Evolutionary conservation across 2,329 filamentous ascomycete genomes (phyloP).

Genomic region (Phialocephala subalpina): DNA sequence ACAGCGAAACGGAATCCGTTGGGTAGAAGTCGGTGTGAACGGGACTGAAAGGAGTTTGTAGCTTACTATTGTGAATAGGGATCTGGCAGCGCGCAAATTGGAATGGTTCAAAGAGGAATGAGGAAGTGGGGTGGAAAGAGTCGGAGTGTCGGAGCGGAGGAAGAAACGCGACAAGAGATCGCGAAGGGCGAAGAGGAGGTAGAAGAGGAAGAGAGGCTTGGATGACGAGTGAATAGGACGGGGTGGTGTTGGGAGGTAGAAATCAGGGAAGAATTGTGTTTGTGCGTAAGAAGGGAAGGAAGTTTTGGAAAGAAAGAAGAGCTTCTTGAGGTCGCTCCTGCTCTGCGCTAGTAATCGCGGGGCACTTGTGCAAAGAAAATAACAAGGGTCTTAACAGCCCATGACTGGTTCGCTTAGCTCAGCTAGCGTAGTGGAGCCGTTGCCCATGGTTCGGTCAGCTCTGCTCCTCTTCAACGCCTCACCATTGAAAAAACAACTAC

Average conservation of each 20-base stretch:
- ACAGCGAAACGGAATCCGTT: background rate
- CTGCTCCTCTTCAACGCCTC: too few species aligned
- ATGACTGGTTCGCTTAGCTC: background rate
- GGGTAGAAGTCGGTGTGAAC: background rate
- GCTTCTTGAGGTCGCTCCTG: background rate
- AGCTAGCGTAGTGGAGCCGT: background rate
- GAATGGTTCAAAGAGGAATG: constrained; percentile 14
- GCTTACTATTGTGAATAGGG: constrained; percentile 3
- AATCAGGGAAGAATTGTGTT: constrained; percentile 24
- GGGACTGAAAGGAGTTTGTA: background rate
- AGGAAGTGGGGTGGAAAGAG: constrained; percentile 19
- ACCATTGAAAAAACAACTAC: too few species aligned
- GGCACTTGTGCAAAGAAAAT: background rate
- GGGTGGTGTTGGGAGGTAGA: constrained; percentile 30
- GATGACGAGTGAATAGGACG: constrained; percentile 23
- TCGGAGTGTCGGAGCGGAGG: constrained; percentile 28
- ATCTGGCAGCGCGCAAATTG: constrained; percentile 16
- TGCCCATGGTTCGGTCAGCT: too few species aligned
- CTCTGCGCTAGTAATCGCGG: constrained; percentile 1
- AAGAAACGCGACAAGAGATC: constrained; percentile 17
- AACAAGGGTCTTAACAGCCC: background rate
- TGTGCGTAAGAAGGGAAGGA: constrained; percentile 5
- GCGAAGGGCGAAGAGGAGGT: constrained; percentile 23
- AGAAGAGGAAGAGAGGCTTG: constrained; percentile 1
- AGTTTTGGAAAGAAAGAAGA: constrained; percentile 1